Evolutionary conservation across 2,329 filamentous ascomycete genomes (phyloP), one percentile per base, ranked within the genome.

Genomic region (Plenodomus tracheiphilus): DNA sequence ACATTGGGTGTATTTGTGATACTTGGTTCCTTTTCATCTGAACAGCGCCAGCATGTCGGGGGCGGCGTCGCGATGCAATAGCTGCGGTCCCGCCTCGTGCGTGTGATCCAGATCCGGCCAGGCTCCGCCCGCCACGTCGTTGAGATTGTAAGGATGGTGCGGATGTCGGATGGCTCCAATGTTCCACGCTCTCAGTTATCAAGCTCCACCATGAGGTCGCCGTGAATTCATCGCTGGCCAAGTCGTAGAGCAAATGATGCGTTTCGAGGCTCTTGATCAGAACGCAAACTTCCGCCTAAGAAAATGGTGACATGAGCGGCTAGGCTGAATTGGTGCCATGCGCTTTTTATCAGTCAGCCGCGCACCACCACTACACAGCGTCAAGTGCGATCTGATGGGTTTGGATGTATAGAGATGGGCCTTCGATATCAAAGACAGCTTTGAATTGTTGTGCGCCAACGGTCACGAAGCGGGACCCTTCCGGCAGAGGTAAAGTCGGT

Each of bases 401-500:
- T 8, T 11, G 8, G 15, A 32, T 32, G 15, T 32, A 32, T 32
- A 11, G 4, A 11, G 13, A 32, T 4, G 7, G 8, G 4, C 15
- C 8, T 11, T 32, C 28, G 28, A 7, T 32, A 11, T 32, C 15
- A 15, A 32, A 11, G 28, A 15, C 28, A n/a, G n/a, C n/a, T n/a
- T n/a, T 11, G 6, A 32, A 48, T 45, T 54, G 50, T 50, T 56
- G 52, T 50, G 52, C 49, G 53, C 50, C 50, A 52, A 43, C 46
- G 39, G 43, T 44, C 39, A 49, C 28, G 41, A 43, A 53, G 50
- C 49, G 47, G 54, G 28, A 8, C 4, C 28, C 48, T 28, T 49
- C 54, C 48, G 53, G 46, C 47, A 54, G 50, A 56, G 47, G 22
- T 53, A 47, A 48, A 43, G 54, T 53, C 47, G 40, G 41, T 36